Evolutionary conservation across 768 basidiomycete species (phyloP).

Genomic region (Glaciozyma martinii): DNA sequence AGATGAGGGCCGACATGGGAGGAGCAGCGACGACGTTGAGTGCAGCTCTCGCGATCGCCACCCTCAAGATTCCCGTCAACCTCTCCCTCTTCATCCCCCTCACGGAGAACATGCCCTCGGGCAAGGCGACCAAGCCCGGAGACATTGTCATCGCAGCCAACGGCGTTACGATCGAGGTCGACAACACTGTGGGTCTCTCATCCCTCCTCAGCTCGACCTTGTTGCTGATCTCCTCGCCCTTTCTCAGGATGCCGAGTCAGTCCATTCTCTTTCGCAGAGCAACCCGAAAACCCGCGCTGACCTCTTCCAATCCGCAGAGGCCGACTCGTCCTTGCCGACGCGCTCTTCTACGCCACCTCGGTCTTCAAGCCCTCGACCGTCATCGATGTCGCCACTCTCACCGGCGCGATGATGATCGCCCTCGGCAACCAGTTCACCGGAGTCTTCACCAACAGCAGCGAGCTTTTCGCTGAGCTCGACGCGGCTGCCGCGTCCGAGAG

Average conservation of each 20-base stretch:
- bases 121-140: constrained; percentile 58
- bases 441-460: constrained; percentile 57
- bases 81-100: constrained; percentile 63
- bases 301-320: constrained; percentile 4
- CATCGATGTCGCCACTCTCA: constrained; percentile 68
- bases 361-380: constrained; percentile 70
- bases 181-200: constrained; percentile 80
- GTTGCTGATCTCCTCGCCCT: background rate
- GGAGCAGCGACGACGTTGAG: constrained; percentile 65
- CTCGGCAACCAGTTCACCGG: constrained; percentile 69
- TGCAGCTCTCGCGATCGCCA: constrained; percentile 66
- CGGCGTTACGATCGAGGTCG: constrained; percentile 70
- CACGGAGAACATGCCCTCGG: constrained; percentile 75
- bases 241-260: constrained; percentile 10
- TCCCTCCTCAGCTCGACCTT: background rate
- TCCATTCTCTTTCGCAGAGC: too few species aligned
- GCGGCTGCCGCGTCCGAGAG: constrained; percentile 49
- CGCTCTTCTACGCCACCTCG: constrained; percentile 70
- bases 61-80: constrained; percentile 71
- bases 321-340: constrained; percentile 48
- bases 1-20: constrained; percentile 83
- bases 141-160: constrained; percentile 47
- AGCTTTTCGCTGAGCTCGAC: constrained; percentile 61
- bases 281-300: too few species aligned
- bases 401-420: constrained; percentile 61